phyloP scores from a whole-genome alignment of 176 grass and related monocot species.

The Microstegium vimineum region DNA sequence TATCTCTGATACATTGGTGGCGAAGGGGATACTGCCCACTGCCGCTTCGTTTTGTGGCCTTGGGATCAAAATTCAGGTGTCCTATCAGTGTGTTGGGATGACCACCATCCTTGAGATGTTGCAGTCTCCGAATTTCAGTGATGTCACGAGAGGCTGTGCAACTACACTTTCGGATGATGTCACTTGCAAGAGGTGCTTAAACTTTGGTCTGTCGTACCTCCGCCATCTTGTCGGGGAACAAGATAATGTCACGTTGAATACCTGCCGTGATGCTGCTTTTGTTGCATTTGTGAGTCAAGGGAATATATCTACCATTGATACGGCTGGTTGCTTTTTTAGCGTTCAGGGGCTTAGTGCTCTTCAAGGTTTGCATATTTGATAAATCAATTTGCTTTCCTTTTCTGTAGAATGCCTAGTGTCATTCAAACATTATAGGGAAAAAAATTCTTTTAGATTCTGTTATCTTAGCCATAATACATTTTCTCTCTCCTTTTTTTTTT shows the following conservation, averaged over 20 bases:
- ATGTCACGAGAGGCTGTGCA: conserved; percentile 66
- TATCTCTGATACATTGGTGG: conserved; percentile 62
- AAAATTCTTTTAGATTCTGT: conserved; percentile 6
- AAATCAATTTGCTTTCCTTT: conserved; percentile 11
- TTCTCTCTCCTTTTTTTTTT: neutral
- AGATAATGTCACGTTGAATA: conserved; percentile 86
- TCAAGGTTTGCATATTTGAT: conserved; percentile 65
- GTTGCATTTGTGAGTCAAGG: conserved; percentile 73
- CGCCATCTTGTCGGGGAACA: conserved; percentile 74
- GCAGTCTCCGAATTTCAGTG: conserved; percentile 76
- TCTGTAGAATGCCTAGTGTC: conserved; percentile 4
- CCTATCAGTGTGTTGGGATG: conserved; percentile 81
- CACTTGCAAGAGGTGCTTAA: conserved; percentile 90
- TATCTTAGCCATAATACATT: neutral
- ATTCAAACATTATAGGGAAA: neutral
- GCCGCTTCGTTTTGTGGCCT: conserved; percentile 73
- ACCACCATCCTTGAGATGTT: conserved; percentile 68
- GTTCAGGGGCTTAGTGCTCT: conserved; percentile 67
- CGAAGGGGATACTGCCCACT: conserved; percentile 49
- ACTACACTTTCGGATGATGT: conserved; percentile 39
- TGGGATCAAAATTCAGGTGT: conserved; percentile 75
- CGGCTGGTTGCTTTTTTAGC: conserved; percentile 77
- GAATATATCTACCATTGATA: conserved; percentile 59
- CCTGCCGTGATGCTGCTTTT: conserved; percentile 89
- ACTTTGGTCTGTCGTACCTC: conserved; percentile 86